Percentiles rank a stretch among this genome's conserved stretches.
These are phyloP conservation scores for Lepidium sativum DNA, from an alignment of 345 rosid genomes.

Conservation along the genomic window DNA sequence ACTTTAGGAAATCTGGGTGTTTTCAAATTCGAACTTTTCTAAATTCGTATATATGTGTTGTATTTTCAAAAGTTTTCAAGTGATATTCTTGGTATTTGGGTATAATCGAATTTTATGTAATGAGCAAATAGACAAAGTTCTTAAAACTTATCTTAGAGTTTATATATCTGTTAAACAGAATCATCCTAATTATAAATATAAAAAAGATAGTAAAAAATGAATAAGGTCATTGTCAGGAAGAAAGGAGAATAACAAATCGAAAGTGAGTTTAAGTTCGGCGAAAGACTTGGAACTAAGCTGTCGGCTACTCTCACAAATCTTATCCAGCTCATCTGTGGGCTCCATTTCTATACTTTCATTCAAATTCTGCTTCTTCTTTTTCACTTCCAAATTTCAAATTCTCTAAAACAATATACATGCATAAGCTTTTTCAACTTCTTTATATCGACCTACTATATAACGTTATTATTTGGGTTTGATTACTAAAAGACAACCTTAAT, in stretches of 20 bases:
- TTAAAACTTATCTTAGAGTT: too few relatives aligned
- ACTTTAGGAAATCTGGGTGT: too few relatives aligned
- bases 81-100: too few relatives aligned
- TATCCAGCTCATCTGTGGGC: constrained; percentile 11
- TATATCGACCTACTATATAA: not conserved
- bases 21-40: too few relatives aligned
- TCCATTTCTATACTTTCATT: not conserved
- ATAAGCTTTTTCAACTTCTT: not conserved
- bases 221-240: constrained; percentile 12
- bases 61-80: too few relatives aligned
- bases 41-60: too few relatives aligned
- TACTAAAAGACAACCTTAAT: not conserved
- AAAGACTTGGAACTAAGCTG: constrained; percentile 19
- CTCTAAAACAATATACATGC: not conserved
- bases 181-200: too few relatives aligned
- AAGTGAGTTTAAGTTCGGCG: constrained; percentile 21
- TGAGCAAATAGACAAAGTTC: too few relatives aligned
- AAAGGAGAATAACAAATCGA: not conserved
- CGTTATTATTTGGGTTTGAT: not conserved
- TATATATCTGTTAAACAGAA: too few relatives aligned
- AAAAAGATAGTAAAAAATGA: not conserved
- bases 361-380: not conserved
- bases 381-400: not conserved
- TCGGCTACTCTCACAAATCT: constrained; percentile 14
- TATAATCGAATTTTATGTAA: too few relatives aligned